A percentile compares a stretch with the other conserved stretches of the same genome.
phyloP scores from a whole-genome alignment of 2,329 filamentous ascomycete genomes.

The Aspergillus flavus region DNA sequence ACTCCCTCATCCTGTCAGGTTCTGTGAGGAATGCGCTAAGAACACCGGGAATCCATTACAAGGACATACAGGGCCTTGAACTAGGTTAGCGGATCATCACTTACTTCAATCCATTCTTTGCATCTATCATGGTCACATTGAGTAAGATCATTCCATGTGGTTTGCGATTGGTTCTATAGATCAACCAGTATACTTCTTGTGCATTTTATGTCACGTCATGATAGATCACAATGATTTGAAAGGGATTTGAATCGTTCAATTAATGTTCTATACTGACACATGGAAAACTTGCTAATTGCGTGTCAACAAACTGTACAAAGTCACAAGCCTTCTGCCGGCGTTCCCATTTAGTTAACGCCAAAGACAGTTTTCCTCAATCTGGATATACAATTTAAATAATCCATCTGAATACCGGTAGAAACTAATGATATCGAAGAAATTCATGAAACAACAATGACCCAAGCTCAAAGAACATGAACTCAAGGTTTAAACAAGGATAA shows the following conservation, averaged over 20 bases:
- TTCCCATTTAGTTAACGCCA: constrained; percentile 6
- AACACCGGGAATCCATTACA: too few species aligned
- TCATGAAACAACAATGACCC: constrained; percentile 9
- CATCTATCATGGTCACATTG: too few species aligned
- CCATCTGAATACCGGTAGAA: constrained; percentile 4
- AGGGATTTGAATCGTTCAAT: constrained; percentile 7
- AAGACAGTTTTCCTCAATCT: constrained; percentile 8
- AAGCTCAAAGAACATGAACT: neutral
- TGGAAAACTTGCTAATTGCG: constrained; percentile 10
- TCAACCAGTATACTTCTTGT: neutral
- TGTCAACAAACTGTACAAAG: constrained; percentile 21
- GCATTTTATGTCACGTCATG: neutral
- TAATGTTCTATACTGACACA: constrained; percentile 13
- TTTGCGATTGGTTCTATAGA: neutral
- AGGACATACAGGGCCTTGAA: too few species aligned
- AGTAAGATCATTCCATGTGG: too few species aligned
- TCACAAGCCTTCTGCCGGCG: constrained; percentile 7
- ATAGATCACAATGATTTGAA: neutral
- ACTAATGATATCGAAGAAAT: constrained; percentile 14
- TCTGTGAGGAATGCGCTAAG: too few species aligned
- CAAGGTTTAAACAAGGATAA: constrained; percentile 35
- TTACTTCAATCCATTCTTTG: too few species aligned
- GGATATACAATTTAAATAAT: constrained; percentile 8
- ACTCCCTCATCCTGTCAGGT: too few species aligned
- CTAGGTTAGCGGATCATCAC: too few species aligned